Evolutionary conservation across 768 basidiomycete genomes (phyloP), one percentile per base, ranked within the genome.

Genomic region (Mycena leptocephala): DNA sequence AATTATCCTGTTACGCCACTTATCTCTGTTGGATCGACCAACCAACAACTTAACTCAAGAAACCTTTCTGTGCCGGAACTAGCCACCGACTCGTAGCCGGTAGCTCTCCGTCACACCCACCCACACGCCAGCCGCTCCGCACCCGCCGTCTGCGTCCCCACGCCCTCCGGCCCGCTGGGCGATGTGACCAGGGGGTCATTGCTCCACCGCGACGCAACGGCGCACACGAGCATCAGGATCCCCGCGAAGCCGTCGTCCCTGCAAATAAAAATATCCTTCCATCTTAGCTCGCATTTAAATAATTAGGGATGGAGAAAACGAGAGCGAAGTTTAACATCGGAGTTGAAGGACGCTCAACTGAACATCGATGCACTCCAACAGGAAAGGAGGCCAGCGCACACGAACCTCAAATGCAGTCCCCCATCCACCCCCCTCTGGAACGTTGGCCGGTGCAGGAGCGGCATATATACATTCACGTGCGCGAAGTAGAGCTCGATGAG

Each of bases 401-500:
- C 69, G 13, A 26, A 74, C 0, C 78, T 82, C n/a, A 87, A 81
- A 78, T 95, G 92, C 3, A 91, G 77, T 0, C 89, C 89, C 6
- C 89, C 87, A 1, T 78, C 80, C 37, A 93, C 78, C 24, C 86
- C 85, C 32, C 85, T 84, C 43, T 93, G 88, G 78, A 97, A 96
- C 4, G 90, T 90, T 0, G 92, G 92, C 6, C 92, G 89, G 77
- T 97, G 95, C 7, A 97, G 86, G 4, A 97, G 86, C 0, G 95
- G 95, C 0, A 90, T 79, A 68, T 89, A 85, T 26, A 88, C 74
- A 79, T 96, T 94, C 74, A 88, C 68, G 51, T 89, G 75, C 0
- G 74, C 72, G 81, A 97, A 97, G 79, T 93, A 96, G 30, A 91
- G 84, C 51, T 94, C 88, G 41, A 95, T 83, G 53, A 97, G 87